phyloP scores from a whole-genome alignment of 257 asterid genomes.

The Fraxinus americana region DNA sequence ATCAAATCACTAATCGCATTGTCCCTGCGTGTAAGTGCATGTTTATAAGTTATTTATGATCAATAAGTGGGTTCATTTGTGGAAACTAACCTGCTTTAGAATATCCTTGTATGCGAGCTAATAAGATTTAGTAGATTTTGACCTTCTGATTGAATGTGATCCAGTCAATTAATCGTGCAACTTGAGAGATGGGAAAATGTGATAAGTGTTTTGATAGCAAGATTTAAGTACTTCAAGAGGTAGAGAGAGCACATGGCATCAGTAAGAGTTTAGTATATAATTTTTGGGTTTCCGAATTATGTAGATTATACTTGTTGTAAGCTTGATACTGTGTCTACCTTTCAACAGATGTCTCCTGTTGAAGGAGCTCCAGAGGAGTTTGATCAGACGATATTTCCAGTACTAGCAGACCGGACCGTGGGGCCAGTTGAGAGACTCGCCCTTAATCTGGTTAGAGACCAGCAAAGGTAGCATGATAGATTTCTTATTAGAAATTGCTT shows the following conservation, averaged over 20 bases:
- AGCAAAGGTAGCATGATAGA: constrained; percentile 64
- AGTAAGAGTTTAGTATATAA: constrained; percentile 8
- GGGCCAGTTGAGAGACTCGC: constrained; percentile 66
- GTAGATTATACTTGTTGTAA: constrained; percentile 6
- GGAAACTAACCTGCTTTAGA: not conserved
- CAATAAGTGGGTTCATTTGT: constrained; percentile 2
- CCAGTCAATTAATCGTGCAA: not conserved
- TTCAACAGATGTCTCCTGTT: constrained; percentile 73
- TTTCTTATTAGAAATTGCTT: not conserved
- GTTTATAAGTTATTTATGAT: constrained; percentile 5
- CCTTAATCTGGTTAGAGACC: constrained; percentile 76
- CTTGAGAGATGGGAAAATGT: not conserved
- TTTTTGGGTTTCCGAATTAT: constrained; percentile 5
- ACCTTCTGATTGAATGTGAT: not conserved
- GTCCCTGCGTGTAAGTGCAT: not conserved
- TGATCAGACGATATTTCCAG: constrained; percentile 87
- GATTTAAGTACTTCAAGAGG: not conserved
- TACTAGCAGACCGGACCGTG: constrained; percentile 54
- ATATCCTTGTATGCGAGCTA: not conserved
- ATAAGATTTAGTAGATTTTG: constrained; percentile 1
- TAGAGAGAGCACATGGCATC: not conserved
- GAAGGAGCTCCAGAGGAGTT: constrained; percentile 94
- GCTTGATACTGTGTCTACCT: constrained; percentile 15
- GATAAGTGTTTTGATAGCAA: not conserved
- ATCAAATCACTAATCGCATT: no score